Evolutionary conservation across 768 basidiomycete species (phyloP), one percentile per base, ranked within the genome.

Genomic region (Calvatia gigantea): DNA sequence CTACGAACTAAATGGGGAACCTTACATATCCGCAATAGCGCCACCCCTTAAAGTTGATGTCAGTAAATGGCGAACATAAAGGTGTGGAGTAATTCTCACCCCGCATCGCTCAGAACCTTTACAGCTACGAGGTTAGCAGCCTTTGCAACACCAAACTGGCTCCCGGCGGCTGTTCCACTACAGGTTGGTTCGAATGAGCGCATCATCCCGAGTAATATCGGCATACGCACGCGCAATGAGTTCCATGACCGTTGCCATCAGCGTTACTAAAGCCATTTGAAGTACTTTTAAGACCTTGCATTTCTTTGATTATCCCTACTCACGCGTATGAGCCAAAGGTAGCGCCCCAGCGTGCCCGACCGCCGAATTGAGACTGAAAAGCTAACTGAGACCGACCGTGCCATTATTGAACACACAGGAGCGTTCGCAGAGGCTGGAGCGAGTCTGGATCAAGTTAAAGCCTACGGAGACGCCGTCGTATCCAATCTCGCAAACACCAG

Each of bases 211-310:
- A 32, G 19, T 14, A n/a, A 21, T 12, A 15, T 4, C 6, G 31
- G 7, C 0, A 9, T 15, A 50, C 62, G 31, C 51, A 66, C 64
- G 69, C 66, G 56, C 39, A 58, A 56, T 72, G 71, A 9, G 73
- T 71, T 19, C 73, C 73, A 53, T 75, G 74, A 14, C 74, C 75
- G 54, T 72, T 62, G 12, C 67, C 73, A 51, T 75, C 75, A 35
- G 61, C 62, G 32, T 64, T 54, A 21, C 45, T 55, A 29, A 7
- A 19, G n/a, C 21, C 9, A 8, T 31, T 21, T 31, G 27, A 14
- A 32, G 27, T 48, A 48, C 29, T 41, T 9, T 21, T 28, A 23
- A 48, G 25, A 17, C 17, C 31, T 19, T 29, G 17, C 19, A n/a
- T 7, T 11, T n/a, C 29, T 29, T 8, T 33, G 15, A 15, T 19